Conservation (phyloP, 2,329 filamentous ascomycete species). For the Aspergillus piperis region DNA sequence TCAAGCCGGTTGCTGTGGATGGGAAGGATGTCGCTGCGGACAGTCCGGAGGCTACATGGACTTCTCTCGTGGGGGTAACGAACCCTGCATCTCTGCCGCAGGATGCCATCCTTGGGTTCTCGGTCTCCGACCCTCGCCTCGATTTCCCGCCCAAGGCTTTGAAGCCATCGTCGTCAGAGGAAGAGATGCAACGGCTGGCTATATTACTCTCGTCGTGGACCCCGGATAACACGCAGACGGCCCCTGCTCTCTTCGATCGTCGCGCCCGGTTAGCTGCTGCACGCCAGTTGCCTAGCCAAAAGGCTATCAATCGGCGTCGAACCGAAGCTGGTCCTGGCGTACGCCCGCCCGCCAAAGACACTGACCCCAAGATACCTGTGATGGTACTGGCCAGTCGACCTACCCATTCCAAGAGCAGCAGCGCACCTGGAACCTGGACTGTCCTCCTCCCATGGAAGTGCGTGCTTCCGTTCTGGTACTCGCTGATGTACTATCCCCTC, state of each 20-base stretch:
- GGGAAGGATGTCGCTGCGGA: constrained; percentile 24
- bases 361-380: constrained; percentile 77
- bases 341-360: constrained; percentile 57
- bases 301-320: constrained; percentile 77
- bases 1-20: constrained; percentile 52
- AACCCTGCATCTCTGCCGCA: constrained; percentile 70
- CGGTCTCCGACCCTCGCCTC: constrained; percentile 76
- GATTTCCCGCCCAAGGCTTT: constrained; percentile 69
- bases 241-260: constrained; percentile 66
- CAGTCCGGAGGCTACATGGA: constrained; percentile 44
- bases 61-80: constrained; percentile 54
- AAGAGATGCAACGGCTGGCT: constrained; percentile 51
- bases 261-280: constrained; percentile 65
- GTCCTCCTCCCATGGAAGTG: constrained; percentile 89
- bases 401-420: constrained; percentile 40
- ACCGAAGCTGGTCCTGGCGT: constrained; percentile 63
- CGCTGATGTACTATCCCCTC: constrained; percentile 77
- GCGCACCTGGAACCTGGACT: constrained; percentile 73
- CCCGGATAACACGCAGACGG: constrained; percentile 55
- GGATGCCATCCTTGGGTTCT: constrained; percentile 71
- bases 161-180: constrained; percentile 41
- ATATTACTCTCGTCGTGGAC: constrained; percentile 69
- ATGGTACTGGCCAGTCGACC: constrained; percentile 66
- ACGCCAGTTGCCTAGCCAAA: constrained; percentile 70
- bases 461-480: constrained; percentile 81